Evolutionary conservation across 352 stramenopile species (phyloP), one percentile per base, ranked within the genome.

Genomic region (Phytophthora kernoviae): DNA sequence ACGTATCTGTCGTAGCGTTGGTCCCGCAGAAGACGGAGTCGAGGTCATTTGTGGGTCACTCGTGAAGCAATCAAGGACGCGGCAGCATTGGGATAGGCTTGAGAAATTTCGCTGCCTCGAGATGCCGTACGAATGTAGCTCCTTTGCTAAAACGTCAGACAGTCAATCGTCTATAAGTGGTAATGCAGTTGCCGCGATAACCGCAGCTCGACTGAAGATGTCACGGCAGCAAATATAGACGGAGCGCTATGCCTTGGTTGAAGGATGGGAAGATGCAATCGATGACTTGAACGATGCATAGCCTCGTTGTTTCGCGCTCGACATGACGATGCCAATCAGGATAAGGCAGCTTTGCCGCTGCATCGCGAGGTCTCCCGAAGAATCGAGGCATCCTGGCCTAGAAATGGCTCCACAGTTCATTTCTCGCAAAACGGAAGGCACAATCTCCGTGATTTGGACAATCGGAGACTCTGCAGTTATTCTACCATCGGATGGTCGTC

Each of bases 1-100:
- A 30, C 17, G 41, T n/a, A 86, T 52, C 21, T 58, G 58, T 17
- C 70, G 68, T 33, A 84, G 41, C 48, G 59, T 11, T 12, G 48
- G 40, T 14, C 50, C 42, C 22, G 37, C 14, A n/a, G 52, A 67
- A 51, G 44, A 60, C 34, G 63, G 43, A 42, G 41, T 11, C 21
- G 51, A 40, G 7, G 40, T 50, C 51, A 60, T 59, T 34, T 18
- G 12, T 43, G 37, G 12, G 21, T 18, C 37, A 14, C 12, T 14
- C 33, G 27, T 30, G n/a, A 32, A 53, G 48, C 46, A 54, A 52
- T 65, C 42, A 68, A 65, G 50, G 33, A 44, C 61, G 27, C 12
- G 14, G 12, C 21, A 27, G 27, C 61, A 69, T 69, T 42, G 33
- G 43, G 54, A 52, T 58, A 33, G 39, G 33, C 43, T 54, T 37